Base-by-base conservation (phyloP, 2,329 filamentous ascomycete species). In the Curvularia sp. region DNA sequence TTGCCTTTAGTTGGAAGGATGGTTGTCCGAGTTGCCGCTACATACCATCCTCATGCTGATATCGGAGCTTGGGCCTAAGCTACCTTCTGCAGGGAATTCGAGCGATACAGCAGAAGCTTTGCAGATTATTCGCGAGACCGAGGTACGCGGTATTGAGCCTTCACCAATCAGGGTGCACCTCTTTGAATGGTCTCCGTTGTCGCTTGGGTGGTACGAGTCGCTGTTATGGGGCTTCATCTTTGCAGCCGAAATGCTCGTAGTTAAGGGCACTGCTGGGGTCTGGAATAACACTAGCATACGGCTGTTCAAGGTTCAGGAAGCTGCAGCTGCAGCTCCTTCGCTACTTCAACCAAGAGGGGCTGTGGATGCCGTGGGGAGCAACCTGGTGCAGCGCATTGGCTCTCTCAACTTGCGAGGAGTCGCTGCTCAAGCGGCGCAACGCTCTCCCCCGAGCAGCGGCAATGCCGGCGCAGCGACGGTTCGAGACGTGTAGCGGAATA, bases 211-310 rank as follows among this genome's bases (percentile, higher is more conserved):
- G 95, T 97, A 98, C 76, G 92, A 97, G 77, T 94, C 92, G 5
- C 82, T 98, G 12, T 83, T 99, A 9, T 99, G 95, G 95, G 89
- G 92, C 15, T 91, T 97, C 68, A 87, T 97, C 52, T 98, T 97
- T 75, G 88, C 90, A 27, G 89, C 88, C 69, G 95, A 99, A 79
- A 92, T 97, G 88, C 87, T 93, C 57, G 87, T 94, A 27, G 87
- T 89, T 0, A 93, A 90, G 73, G 93, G 93, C 28, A 93, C 91
- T 2, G 91, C 93, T 30, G 94, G 95, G 7, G 88, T 97, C 1
- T 99, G 95, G 94, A 97, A 94, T 72, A 91, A 92, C 34, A 98
- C 95, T 1, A 83, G 83, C 2, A 92, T 99, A 75, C 90, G 89
- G 73, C 82, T 99, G 13, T 99, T 99, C 80, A 88, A 87, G 49